Percentiles rank a stretch among this genome's conserved stretches.
Conservation (phyloP, 169 alveolate species). For the Theileria orientalis region DNA sequence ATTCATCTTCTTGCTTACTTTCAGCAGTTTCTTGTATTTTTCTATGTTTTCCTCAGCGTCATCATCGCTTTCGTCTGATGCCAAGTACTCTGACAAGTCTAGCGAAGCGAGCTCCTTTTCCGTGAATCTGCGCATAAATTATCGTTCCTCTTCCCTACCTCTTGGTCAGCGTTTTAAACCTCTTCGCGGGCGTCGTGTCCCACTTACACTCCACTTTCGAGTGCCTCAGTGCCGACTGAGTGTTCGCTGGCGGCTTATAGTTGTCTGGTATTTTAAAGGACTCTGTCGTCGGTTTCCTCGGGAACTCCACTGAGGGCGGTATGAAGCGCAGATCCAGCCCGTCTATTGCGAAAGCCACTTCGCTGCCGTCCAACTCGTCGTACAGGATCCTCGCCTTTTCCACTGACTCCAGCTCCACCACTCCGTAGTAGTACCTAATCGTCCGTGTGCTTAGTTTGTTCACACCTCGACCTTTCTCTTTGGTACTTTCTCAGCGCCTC, state of each 20-base stretch:
- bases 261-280: constrained; percentile 87
- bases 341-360: constrained; percentile 90
- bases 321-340: constrained; percentile 92
- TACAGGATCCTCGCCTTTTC: constrained; percentile 88
- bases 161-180: constrained; percentile 80
- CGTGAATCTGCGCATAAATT: constrained; percentile 12
- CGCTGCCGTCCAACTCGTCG: constrained; percentile 93
- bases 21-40: constrained; percentile 1
- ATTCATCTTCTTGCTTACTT: not conserved
- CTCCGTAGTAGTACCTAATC: constrained; percentile 89
- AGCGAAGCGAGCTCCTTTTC: constrained; percentile 37
- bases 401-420: constrained; percentile 86
- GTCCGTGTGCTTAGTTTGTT: constrained; percentile 82
- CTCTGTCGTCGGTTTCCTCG: constrained; percentile 86
- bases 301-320: constrained; percentile 88
- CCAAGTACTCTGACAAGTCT: constrained; percentile 45
- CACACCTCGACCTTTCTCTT: constrained; percentile 57
- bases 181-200: constrained; percentile 91
- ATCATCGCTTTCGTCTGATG: constrained; percentile 41
- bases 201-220: constrained; percentile 92
- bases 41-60: not conserved
- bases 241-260: constrained; percentile 83
- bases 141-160: constrained; percentile 1
- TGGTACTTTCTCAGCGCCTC: constrained; percentile 72
- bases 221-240: constrained; percentile 89